Evolutionary conservation across 208 protist species (phyloP), one percentile per base, ranked within the genome.

Genomic region (Trichomonas tenax): DNA sequence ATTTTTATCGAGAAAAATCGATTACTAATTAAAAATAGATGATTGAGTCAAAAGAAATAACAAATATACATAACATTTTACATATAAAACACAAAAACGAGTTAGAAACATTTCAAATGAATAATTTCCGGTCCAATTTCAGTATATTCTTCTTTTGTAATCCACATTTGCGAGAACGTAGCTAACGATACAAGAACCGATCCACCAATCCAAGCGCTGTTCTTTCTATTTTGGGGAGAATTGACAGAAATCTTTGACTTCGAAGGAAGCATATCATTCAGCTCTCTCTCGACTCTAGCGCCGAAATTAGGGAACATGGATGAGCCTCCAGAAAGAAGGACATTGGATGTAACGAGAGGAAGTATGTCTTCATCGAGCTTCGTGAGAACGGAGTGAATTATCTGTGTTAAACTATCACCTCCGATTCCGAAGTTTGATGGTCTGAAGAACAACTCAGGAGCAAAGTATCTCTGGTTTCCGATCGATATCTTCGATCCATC

Each of bases 281-380:
- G 97, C 96, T 97, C 96, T 97, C 99, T 99, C 63, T 98, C 96
- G 93, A 99, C 98, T 96, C 99, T 98, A 96, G 99, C 98, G 31
- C 98, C 98, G 90, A 99, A 98, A 96, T 99, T 99, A 58, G 97
- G 97, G 90, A 97, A 97, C 97, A 98, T 97, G 45, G 97, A 97
- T 21, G 88, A 97, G 26, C 97, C 97, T 49, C 97, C 97, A 15
- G 97, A 96, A 23, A 98, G 97, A n/a, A 98, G 96, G 58, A 98
- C 96, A 96, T 98, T 98, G 44, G 45, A 95, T 63, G 97, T 97
- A 8, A 98, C 81, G 38, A 97, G 96, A 88, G 96, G 97, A 17
- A 97, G 96, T 41, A 98, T 86, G 15, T 86, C 81, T 17, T 86
- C 81, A 86, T 86, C 97, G 82, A 97, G 97, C 97, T 98, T 93